These are phyloP conservation scores for Lactarius deliciosus DNA, from an alignment of 768 basidiomycete species.

Conservation along the genomic window DNA sequence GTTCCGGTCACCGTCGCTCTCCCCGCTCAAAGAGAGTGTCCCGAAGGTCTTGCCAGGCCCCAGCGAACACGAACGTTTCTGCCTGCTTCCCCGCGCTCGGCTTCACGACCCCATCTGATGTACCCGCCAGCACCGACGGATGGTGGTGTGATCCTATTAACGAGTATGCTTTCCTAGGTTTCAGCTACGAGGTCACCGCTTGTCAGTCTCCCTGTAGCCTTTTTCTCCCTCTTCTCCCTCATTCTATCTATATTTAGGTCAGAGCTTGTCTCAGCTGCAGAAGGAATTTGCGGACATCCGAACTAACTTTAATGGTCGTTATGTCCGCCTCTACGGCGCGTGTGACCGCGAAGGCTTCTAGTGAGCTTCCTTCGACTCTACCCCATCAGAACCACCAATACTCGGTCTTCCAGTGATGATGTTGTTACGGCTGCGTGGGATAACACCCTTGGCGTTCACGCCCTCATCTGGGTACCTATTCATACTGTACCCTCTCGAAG, in stretches of 20 bases:
- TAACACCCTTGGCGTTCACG: conserved; percentile 65
- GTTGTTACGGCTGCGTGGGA: conserved; percentile 67
- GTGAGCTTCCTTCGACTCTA: conserved; percentile 29
- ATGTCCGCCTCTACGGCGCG: conserved; percentile 51
- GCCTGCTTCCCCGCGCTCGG: conserved; percentile 42
- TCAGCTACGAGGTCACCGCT: conserved; percentile 68
- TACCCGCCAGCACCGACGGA: conserved; percentile 39
- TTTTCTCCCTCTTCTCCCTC: neutral
- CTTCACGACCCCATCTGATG: conserved; percentile 54
- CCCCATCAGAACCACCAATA: neutral
- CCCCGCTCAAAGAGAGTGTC: conserved; percentile 1
- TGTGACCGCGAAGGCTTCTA: conserved; percentile 44
- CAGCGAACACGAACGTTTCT: neutral
- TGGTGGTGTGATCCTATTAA: conserved; percentile 57
- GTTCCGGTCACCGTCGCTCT: neutral
- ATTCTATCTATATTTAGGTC: conserved; percentile 44
- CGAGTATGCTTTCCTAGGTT: conserved; percentile 75
- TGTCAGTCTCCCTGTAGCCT: conserved; percentile 43
- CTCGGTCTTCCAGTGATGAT: conserved; percentile 45
- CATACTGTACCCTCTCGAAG: neutral
- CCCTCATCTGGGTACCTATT: conserved; percentile 61
- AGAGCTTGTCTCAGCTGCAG: conserved; percentile 49
- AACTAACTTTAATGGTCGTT: conserved; percentile 57
- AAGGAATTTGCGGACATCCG: conserved; percentile 63
- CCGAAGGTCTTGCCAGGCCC: conserved; percentile 12